A percentile compares a stretch with the other conserved stretches of the same genome.
Conservation (phyloP, 106 monocot genomes). For the Narthecium ossifragum region DNA sequence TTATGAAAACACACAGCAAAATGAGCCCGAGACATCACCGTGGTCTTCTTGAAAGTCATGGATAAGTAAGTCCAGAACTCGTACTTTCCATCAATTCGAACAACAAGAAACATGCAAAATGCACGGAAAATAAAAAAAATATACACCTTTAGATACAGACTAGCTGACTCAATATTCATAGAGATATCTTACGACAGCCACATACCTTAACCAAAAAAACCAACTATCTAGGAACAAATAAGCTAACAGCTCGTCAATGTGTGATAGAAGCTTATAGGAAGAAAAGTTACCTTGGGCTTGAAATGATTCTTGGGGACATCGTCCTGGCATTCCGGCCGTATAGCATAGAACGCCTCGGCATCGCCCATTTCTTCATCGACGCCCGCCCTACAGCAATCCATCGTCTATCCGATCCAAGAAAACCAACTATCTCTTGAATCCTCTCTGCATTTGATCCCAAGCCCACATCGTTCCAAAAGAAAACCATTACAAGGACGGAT, state of each 20-base stretch:
- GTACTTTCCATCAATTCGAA: too few relatives aligned
- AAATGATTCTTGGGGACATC: slow-evolving; percentile 59
- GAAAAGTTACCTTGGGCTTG: slow-evolving; percentile 45
- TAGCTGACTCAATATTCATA: neutral
- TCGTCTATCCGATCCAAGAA: neutral
- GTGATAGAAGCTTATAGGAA: neutral
- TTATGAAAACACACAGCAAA: too few relatives aligned
- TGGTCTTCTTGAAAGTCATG: too few relatives aligned
- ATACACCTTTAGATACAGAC: too few relatives aligned
- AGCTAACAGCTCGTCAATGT: too few relatives aligned
- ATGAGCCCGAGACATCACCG: too few relatives aligned
- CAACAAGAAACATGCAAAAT: neutral
- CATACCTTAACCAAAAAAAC: neutral
- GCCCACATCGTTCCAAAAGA: neutral
- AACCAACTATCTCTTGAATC: neutral
- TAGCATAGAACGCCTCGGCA: slow-evolving; percentile 40
- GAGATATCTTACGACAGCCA: neutral
- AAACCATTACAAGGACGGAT: too few relatives aligned
- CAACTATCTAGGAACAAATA: neutral
- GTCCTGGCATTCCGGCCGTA: slow-evolving; percentile 53
- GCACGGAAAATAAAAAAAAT: too few relatives aligned
- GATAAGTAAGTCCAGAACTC: too few relatives aligned
- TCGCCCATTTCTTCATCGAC: slow-evolving; percentile 21
- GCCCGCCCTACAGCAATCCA: slow-evolving; percentile 29
- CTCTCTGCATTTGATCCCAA: neutral